Evolutionary conservation across 306 rosid genomes (phyloP), one percentile per base, ranked within the genome.

Genomic region (Sechiopsis laciniata): DNA sequence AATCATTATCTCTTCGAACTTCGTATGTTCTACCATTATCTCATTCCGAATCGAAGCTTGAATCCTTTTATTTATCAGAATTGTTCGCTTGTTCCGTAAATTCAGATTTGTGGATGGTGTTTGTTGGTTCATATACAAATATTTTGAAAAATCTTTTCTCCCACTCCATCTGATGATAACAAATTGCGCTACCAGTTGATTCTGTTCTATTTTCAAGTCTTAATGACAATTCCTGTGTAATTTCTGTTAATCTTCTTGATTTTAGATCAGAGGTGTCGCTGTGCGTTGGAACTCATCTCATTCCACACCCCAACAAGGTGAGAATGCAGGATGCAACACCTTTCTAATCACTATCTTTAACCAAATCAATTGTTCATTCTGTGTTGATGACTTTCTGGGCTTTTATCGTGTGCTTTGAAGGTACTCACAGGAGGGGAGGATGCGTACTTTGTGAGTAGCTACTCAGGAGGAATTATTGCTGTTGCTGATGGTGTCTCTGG

Each of bases 401-500:
- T 78, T 77, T 73, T 80, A 60, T 29, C 72, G 82, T 80, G 78
- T 55, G 76, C 81, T 72, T 32, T 52, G 75, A 61, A 90, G 98
- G 87, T 85, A 79, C 91, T 79, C 57, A 89, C 78, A 78, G 96
- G 99, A 21, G 99, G 97, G 77, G 99, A 94, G 85, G 99, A 94
- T 85, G 97, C 97, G 80, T 86, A 82, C 82, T 82, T 90, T 54
- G 92, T 89, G 53, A 91, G 88, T 84, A 59, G 77, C 84, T 82
- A 87, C 75, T 72, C 80, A 73, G 92, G 95, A 4, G 97, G 96
- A 82, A 88, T 89, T 79, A 83, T 91, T 85, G 86, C 92, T 75
- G 90, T 94, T 72, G 99, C 99, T 78, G 96, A 90, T 86, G 97
- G 99, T 42, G 99, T 94, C 67, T 94, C 97, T 66, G 97, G 95